Evolutionary conservation across 1,139 yeast species (phyloP).

Genomic region (Magnusiomyces suaveolens): DNA sequence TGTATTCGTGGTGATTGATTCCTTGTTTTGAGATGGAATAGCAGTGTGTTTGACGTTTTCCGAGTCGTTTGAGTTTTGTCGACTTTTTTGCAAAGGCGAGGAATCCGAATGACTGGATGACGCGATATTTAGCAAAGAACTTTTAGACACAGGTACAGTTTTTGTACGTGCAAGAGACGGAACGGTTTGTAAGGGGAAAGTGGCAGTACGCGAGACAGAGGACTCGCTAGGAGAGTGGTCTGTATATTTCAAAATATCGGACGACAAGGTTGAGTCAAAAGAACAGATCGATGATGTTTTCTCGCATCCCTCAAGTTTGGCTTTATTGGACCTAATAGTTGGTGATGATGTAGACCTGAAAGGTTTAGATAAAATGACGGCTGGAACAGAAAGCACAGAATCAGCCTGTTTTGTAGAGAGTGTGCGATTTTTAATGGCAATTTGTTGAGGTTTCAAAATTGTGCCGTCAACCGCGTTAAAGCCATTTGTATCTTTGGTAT

Average conservation of each 20-base stretch:
- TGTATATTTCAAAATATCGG: neutral
- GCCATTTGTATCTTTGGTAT: no score
- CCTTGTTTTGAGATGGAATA: neutral
- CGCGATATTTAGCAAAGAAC: no score
- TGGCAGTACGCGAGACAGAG: no score
- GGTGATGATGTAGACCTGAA: constrained; percentile 1
- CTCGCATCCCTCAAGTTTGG: neutral
- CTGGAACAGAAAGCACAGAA: neutral
- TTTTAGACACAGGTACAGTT: no score
- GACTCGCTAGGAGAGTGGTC: no score
- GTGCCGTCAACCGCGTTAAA: no score
- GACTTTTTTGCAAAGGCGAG: neutral
- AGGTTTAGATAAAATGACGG: neutral
- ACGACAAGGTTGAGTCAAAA: neutral
- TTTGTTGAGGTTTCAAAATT: no score
- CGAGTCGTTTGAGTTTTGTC: neutral
- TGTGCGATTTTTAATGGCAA: neutral
- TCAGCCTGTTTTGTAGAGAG: no score
- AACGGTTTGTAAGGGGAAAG: no score
- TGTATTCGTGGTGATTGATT: neutral
- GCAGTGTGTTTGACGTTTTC: neutral
- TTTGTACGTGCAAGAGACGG: no score
- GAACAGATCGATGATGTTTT: neutral
- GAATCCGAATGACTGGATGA: no score
- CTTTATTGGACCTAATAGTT: neutral